Evolutionary conservation across 495 filamentous ascomycete species (phyloP).

Genomic region (Usnea hakonensis): DNA sequence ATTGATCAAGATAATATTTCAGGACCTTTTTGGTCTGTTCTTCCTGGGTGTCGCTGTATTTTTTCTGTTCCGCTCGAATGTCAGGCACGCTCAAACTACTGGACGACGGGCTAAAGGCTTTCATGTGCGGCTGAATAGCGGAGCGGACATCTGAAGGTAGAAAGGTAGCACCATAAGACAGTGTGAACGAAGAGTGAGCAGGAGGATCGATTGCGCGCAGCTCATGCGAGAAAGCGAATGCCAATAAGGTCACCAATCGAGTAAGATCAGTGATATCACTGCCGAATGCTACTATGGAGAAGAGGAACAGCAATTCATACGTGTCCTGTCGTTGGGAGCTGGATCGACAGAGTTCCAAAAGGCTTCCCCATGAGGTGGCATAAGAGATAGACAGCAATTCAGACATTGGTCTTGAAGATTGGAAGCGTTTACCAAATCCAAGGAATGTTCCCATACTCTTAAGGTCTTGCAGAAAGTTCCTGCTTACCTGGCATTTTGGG

Average conservation of each 20-base stretch:
- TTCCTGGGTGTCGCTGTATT: background rate
- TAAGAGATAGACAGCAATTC: background rate
- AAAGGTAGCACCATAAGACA: background rate
- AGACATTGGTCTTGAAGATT: background rate
- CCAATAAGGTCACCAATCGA: background rate
- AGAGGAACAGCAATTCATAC: background rate
- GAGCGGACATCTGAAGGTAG: background rate
- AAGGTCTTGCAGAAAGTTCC: background rate
- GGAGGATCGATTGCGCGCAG: background rate
- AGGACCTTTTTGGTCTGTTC: background rate
- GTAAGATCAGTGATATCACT: background rate
- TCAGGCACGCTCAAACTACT: background rate
- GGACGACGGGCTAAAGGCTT: background rate
- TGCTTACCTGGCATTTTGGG: background rate
- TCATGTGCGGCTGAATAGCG: background rate
- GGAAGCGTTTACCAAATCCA: background rate
- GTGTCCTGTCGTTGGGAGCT: background rate
- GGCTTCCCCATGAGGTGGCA: background rate
- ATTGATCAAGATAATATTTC: background rate
- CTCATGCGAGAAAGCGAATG: background rate
- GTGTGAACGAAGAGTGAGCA: background rate
- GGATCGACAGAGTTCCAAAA: background rate
- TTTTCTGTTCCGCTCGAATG: background rate
- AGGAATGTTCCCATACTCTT: background rate
- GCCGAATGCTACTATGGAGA: background rate